A percentile compares a stretch with the other conserved stretches of the same genome.
Evolutionary conservation across 352 stramenopile genomes (phyloP).

Genomic region (Pythium volutum): DNA sequence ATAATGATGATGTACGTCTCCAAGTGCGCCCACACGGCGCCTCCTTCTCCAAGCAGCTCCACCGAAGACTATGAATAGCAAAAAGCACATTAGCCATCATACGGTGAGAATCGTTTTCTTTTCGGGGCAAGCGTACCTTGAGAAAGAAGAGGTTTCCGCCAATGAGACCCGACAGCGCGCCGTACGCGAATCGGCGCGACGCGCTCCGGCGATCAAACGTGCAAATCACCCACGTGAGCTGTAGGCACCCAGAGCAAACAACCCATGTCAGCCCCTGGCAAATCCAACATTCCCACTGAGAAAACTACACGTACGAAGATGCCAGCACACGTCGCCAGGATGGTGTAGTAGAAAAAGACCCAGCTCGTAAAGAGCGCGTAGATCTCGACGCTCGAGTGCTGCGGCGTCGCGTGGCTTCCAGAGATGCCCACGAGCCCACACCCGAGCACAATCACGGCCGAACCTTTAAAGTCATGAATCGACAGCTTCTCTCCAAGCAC

Average conservation of each 20-base stretch:
- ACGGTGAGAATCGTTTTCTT: neutral
- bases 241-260: conserved; percentile 2
- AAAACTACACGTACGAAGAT: conserved; percentile 36
- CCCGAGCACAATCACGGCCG: conserved; percentile 69
- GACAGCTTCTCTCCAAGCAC: conserved; percentile 79
- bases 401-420: conserved; percentile 75
- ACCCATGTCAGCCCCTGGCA: neutral
- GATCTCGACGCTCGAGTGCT: conserved; percentile 70
- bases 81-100: neutral
- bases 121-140: conserved; percentile 45
- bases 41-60: conserved; percentile 73
- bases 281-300: neutral
- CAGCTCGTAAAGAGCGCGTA: conserved; percentile 70
- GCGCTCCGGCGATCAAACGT: conserved; percentile 59
- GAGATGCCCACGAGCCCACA: conserved; percentile 78
- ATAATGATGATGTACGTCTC: conserved; percentile 80
- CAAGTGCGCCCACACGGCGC: conserved; percentile 50
- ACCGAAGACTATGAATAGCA: conserved; percentile 55
- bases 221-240: conserved; percentile 77
- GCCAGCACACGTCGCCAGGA: conserved; percentile 37
- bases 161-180: conserved; percentile 71
- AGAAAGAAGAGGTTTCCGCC: conserved; percentile 87
- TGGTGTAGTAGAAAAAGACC: conserved; percentile 71
- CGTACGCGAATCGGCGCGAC: conserved; percentile 78
- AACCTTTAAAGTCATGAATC: conserved; percentile 65